These are phyloP conservation scores for Solanum rostratum DNA, from an alignment of 257 asterid genomes.

Conservation along the genomic window DNA sequence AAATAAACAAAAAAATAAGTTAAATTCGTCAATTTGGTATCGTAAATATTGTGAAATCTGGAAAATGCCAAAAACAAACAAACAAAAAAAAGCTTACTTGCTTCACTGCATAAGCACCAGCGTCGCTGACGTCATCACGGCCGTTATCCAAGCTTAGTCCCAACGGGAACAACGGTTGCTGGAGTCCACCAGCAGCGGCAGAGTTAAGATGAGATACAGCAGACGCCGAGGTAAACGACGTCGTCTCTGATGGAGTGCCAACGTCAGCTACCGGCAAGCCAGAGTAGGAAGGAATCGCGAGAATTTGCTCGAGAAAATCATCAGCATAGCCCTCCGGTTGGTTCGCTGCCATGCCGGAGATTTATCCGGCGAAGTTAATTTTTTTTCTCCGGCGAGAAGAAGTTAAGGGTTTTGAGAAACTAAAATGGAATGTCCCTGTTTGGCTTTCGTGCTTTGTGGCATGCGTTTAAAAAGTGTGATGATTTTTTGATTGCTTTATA, in stretches of 20 bases:
- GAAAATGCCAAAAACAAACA: background rate
- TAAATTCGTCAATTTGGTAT: background rate
- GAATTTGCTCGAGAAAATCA: slow-evolving; percentile 81
- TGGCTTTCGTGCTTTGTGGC: slow-evolving; percentile 12
- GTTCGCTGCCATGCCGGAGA: slow-evolving; percentile 37
- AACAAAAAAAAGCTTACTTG: slow-evolving; percentile 19
- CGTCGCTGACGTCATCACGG: slow-evolving; percentile 39
- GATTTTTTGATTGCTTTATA: slow-evolving; percentile 4
- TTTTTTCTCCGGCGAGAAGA: background rate
- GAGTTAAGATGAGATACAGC: slow-evolving; percentile 32
- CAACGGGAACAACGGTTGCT: slow-evolving; percentile 54
- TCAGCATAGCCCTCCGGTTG: slow-evolving; percentile 59
- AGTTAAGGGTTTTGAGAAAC: background rate
- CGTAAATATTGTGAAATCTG: background rate
- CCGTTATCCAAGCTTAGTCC: slow-evolving; percentile 63
- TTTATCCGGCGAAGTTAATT: slow-evolving; percentile 6
- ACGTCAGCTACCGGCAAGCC: slow-evolving; percentile 40
- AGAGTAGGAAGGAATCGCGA: slow-evolving; percentile 53
- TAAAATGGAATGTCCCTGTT: slow-evolving; percentile 12
- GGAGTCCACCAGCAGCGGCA: slow-evolving; percentile 21
- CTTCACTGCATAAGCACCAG: slow-evolving; percentile 32
- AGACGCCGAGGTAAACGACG: slow-evolving; percentile 28
- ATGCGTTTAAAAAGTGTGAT: slow-evolving; percentile 18
- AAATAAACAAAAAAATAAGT: background rate
- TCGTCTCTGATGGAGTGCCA: slow-evolving; percentile 33